Evolutionary conservation across 2,329 filamentous ascomycete species (phyloP).

Genomic region (Xenoacremonium recifei): DNA sequence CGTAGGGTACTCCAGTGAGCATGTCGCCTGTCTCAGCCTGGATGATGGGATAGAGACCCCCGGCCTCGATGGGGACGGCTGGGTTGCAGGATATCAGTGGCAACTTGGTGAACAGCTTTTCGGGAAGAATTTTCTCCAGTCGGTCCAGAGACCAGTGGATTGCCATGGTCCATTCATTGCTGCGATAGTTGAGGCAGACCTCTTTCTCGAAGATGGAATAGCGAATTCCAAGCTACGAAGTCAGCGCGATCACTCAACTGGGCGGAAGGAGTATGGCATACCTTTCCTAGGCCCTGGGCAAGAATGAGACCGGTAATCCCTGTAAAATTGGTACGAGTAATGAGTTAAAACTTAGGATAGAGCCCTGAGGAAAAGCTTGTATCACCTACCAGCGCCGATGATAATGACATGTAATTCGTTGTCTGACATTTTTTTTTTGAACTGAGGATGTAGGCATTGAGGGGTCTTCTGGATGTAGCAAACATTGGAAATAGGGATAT

Average conservation of each 20-base stretch:
- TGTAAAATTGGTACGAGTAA: neutral
- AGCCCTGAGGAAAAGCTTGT: neutral
- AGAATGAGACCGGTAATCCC: conserved; percentile 19
- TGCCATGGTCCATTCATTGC: conserved; percentile 25
- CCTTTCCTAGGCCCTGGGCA: conserved; percentile 16
- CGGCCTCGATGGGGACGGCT: conserved; percentile 15
- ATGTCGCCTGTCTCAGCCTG: conserved; percentile 18
- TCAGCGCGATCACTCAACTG: neutral
- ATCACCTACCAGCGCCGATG: conserved; percentile 15
- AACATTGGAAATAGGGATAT: too few relatives aligned
- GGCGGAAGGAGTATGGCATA: neutral
- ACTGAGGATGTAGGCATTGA: too few relatives aligned
- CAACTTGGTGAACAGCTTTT: conserved; percentile 13
- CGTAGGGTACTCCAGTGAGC: conserved; percentile 17
- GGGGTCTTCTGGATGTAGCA: too few relatives aligned
- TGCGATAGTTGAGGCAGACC: conserved; percentile 16
- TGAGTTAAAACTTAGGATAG: neutral
- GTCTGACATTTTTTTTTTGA: conserved; percentile 14
- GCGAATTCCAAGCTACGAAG: conserved; percentile 6
- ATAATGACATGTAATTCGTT: conserved; percentile 17
- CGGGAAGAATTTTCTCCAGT: conserved; percentile 15
- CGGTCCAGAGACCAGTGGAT: conserved; percentile 19
- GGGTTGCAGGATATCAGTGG: conserved; percentile 20
- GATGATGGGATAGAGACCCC: conserved; percentile 20
- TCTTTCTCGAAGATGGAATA: conserved; percentile 21